Base-by-base conservation (phyloP, 2,329 filamentous ascomycete genomes). In the Pleurostoma richardsiae region DNA sequence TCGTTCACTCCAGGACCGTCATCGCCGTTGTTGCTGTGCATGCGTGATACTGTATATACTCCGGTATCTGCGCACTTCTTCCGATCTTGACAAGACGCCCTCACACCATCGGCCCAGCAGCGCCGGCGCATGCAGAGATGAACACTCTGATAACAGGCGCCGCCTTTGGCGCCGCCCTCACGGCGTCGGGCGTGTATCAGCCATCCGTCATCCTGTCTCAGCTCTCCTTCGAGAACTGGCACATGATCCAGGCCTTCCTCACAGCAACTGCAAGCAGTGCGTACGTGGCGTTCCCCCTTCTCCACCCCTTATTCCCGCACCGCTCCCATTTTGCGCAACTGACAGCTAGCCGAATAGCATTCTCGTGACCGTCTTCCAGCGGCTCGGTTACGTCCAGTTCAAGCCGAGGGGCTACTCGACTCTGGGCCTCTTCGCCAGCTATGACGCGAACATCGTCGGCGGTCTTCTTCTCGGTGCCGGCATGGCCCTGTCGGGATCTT, bases 161-260 rank as follows among this genome's bases (percentile, higher is more conserved):
- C 39, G 69, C 74, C 41, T 86, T 86, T 54, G 84, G 84, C 41
- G 77, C 77, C 8, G 79, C 82, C 46, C 70, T 86, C 40, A 70
- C 78, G 30, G 75, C 73, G 4, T 73, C 82, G 2, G 82, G 82
- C 30, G 79, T 86, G 47, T 77, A 78, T 56, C 68, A 76, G 36
- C 83, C 83, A 0, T 66, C 73, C 0, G 70, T 83, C 41, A 82
- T 88, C 54, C 62, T 80, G 47, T 65, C 70, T 6, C 84, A 87
- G 65, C 74, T 87, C 65, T 71, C 68, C 28, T 67, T 85, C 41
- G 64, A 73, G 42, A 75, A 83, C 57, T 85, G 77, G 63, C 80
- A 83, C 59, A 86, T 87, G 83, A 59, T 83, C 30, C 76, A 85
- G 61, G 72, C 74, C 7, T 86, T 87, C 55, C 63, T 86, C 4